Evolutionary conservation across 495 filamentous ascomycete species (phyloP).

Genomic region (Hypomontagnella submonticulosa): DNA sequence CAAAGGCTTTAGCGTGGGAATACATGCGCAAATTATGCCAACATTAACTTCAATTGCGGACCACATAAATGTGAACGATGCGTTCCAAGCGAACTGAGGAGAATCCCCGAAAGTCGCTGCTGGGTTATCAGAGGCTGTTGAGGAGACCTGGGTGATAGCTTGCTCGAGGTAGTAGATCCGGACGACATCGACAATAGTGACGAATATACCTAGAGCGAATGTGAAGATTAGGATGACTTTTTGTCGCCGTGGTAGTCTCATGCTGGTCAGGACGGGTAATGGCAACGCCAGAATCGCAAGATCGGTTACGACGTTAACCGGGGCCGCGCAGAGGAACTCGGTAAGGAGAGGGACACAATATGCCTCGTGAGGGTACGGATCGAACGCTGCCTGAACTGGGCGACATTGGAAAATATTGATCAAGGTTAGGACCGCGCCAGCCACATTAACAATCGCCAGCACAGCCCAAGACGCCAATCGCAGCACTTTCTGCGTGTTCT

Average conservation of each 20-base stretch:
- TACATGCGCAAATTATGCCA: constrained; percentile 87
- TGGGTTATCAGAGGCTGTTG: constrained; percentile 40
- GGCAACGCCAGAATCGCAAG: constrained; percentile 84
- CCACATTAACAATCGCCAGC: constrained; percentile 77
- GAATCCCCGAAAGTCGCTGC: constrained; percentile 50
- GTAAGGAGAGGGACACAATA: constrained; percentile 80
- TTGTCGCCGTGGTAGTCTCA: constrained; percentile 84
- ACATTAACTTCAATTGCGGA: constrained; percentile 90
- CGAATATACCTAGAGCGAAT: constrained; percentile 85
- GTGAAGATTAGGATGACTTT: constrained; percentile 86
- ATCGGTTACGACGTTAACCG: constrained; percentile 87
- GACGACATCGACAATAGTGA: constrained; percentile 87
- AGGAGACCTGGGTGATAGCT: constrained; percentile 60
- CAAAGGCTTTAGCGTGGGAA: constrained; percentile 89
- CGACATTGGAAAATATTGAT: constrained; percentile 90
- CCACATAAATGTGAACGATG: constrained; percentile 90
- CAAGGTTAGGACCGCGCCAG: constrained; percentile 81
- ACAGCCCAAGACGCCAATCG: constrained; percentile 76
- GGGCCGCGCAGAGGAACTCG: constrained; percentile 84
- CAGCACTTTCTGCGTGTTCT: constrained; percentile 74
- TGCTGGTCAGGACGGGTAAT: constrained; percentile 84
- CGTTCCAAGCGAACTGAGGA: constrained; percentile 71
- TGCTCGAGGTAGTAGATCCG: constrained; percentile 89
- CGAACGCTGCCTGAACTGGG: constrained; percentile 74
- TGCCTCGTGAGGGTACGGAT: constrained; percentile 53